These are phyloP conservation scores for Euphrasia confusa DNA, from an alignment of 257 asterid species.

Conservation along the genomic window DNA sequence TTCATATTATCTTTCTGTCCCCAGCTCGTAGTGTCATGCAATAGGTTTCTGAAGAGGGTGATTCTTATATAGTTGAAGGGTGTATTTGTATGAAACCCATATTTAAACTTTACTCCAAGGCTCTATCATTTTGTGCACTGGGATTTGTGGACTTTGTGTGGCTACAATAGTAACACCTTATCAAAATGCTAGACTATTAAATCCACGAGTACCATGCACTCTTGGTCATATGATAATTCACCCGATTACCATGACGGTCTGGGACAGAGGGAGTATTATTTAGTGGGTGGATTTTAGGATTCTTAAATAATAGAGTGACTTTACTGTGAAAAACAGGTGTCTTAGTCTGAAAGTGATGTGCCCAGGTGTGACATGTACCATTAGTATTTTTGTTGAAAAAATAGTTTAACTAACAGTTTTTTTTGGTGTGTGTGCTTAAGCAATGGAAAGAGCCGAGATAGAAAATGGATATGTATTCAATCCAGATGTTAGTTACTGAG, in stretches of 20 bases:
- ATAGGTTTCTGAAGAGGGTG: background rate
- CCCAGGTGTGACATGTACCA: background rate
- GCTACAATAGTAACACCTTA: background rate
- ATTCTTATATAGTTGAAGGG: conserved; percentile 8
- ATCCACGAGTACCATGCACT: background rate
- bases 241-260: background rate
- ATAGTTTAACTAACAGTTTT: background rate
- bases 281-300: background rate
- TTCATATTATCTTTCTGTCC: background rate
- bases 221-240: background rate
- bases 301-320: background rate
- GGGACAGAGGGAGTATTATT: background rate
- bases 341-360: background rate
- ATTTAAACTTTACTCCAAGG: background rate
- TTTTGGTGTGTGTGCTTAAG: background rate
- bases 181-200: background rate
- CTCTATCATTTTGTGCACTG: background rate
- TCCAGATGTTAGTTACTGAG: background rate
- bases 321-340: conserved; percentile 1
- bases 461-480: conserved; percentile 4
- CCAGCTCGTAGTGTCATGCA: background rate
- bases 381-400: background rate
- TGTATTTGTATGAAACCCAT: conserved; percentile 1
- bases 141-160: background rate
- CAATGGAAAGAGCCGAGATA: background rate